Evolutionary conservation across 805 yeast genomes (phyloP).

Genomic region (Candida fluviatilis): DNA sequence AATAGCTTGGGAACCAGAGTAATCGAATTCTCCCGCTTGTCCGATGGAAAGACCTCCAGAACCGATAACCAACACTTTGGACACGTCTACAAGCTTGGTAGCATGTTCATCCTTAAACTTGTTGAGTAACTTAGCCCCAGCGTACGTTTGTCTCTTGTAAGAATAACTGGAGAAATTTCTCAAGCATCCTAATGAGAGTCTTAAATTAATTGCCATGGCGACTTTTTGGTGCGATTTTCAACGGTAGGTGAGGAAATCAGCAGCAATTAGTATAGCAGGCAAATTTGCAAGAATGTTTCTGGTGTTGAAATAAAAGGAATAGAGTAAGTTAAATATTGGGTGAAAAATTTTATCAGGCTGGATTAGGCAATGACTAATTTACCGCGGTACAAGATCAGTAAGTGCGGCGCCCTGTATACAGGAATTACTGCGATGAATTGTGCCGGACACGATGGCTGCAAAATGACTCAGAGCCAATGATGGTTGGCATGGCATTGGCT

Average conservation of each 20-base stretch:
- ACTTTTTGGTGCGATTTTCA: too few species aligned
- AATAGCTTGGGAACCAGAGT: slow-evolving; percentile 96
- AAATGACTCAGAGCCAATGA: slow-evolving; percentile 1
- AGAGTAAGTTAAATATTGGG: slow-evolving; percentile 3
- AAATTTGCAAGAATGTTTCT: too few species aligned
- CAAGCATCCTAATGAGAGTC: slow-evolving; percentile 4
- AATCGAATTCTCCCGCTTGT: slow-evolving; percentile 98
- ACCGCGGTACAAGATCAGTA: slow-evolving; percentile 29
- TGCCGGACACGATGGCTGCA: background rate
- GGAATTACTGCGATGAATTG: background rate
- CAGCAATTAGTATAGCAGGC: too few species aligned
- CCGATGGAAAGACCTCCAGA: slow-evolving; percentile 98
- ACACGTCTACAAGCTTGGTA: slow-evolving; percentile 72
- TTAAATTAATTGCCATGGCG: slow-evolving; percentile 4
- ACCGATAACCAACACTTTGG: slow-evolving; percentile 87
- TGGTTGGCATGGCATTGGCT: background rate
- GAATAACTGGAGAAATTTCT: slow-evolving; percentile 8
- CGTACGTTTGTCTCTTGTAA: slow-evolving; percentile 35
- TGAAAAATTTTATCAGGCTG: slow-evolving; percentile 18
- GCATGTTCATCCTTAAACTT: slow-evolving; percentile 57
- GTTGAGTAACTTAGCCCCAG: slow-evolving; percentile 59
- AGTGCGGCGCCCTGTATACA: background rate
- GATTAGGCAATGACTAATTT: slow-evolving; percentile 28
- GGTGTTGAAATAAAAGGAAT: too few species aligned
- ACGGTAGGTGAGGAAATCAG: too few species aligned